These are phyloP conservation scores for Schizopora paradoxa DNA, from an alignment of 1,284 basidiomycete species.

Conservation along the genomic window DNA sequence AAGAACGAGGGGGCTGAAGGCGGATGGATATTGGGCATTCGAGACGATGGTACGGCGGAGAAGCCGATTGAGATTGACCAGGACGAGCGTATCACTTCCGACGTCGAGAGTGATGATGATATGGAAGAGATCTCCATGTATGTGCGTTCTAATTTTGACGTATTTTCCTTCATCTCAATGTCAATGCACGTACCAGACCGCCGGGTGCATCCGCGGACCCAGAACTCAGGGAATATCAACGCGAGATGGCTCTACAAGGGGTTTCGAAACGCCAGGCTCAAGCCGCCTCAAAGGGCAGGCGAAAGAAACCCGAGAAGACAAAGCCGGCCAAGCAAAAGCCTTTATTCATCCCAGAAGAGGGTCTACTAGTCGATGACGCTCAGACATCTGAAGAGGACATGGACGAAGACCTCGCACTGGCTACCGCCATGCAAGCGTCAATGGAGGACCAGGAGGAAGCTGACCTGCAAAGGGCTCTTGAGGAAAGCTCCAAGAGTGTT, in stretches of 20 bases:
- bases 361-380: conserved; percentile 28
- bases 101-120: conserved; percentile 36
- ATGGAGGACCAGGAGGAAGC: conserved; percentile 21
- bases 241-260: conserved; percentile 61
- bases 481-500: conserved; percentile 9
- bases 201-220: conserved; percentile 40
- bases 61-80: conserved; percentile 87
- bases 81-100: conserved; percentile 32
- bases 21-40: conserved; percentile 91
- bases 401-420: conserved; percentile 27
- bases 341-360: conserved; percentile 53
- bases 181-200: conserved; percentile 28
- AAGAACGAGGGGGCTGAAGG: conserved; percentile 84
- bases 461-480: conserved; percentile 13
- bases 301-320: conserved; percentile 27
- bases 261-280: conserved; percentile 50
- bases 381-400: conserved; percentile 13
- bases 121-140: conserved; percentile 78
- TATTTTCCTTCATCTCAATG: conserved; percentile 8
- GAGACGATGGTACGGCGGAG: conserved; percentile 69
- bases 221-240: conserved; percentile 64
- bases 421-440: conserved; percentile 17
- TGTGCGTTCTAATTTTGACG: conserved; percentile 23
- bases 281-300: conserved; percentile 28
- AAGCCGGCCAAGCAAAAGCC: conserved; percentile 32